Evolutionary conservation across 306 rosid species (phyloP).

Genomic region (Lablab purpureus): DNA sequence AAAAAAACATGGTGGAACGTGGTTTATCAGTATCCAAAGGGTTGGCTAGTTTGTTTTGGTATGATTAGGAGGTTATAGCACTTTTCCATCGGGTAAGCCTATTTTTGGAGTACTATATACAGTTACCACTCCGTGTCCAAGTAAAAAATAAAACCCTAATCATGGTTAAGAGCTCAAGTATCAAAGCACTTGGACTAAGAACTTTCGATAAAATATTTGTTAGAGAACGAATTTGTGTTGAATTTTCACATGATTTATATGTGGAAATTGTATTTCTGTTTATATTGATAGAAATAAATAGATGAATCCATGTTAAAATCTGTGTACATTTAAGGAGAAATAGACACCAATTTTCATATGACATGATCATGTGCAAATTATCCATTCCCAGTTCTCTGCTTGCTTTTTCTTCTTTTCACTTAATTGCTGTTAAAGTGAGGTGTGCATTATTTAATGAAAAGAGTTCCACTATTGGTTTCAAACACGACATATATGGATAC

Average conservation of each 20-base stretch:
- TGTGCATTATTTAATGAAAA: constrained; percentile 30
- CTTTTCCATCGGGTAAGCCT: no score
- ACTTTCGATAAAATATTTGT: no score
- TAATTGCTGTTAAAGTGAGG: constrained; percentile 47
- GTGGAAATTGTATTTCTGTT: background rate
- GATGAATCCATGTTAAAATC: background rate
- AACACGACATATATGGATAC: background rate
- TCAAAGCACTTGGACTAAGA: no score
- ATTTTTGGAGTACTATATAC: no score
- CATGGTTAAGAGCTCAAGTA: no score
- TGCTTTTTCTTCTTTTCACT: constrained; percentile 41
- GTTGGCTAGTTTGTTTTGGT: background rate
- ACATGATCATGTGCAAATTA: background rate
- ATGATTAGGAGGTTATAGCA: no score
- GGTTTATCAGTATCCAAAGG: constrained; percentile 41
- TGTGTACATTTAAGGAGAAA: background rate
- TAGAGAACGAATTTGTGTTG: background rate
- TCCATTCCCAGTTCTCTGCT: background rate
- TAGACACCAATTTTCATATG: background rate
- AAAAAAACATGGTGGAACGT: constrained; percentile 34
- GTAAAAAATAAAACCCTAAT: no score
- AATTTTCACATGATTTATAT: background rate
- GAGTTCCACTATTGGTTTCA: background rate
- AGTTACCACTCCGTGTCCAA: no score
- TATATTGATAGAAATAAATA: background rate